phyloP scores from a whole-genome alignment of 2,329 filamentous ascomycete genomes.

The Rhinocladiella mackenziei region DNA sequence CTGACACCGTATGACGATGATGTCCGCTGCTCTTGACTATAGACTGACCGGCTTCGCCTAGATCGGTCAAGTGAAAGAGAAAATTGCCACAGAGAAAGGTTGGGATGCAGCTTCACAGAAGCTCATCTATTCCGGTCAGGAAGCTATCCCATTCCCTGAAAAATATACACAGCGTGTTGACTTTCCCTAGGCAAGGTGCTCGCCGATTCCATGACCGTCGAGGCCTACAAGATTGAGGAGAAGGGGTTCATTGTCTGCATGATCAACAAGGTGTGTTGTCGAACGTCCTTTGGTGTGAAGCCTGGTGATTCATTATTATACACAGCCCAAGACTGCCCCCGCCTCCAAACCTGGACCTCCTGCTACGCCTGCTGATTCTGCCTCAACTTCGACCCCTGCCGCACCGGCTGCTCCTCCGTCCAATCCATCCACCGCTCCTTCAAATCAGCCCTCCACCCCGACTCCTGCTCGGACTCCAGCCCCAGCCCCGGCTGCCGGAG shows the following conservation, averaged over 20 bases:
- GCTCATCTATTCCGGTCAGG: slow-evolving; percentile 92
- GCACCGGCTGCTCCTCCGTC: slow-evolving; percentile 46
- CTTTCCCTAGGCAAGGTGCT: slow-evolving; percentile 78
- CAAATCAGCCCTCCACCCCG: slow-evolving; percentile 47
- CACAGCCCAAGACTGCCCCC: slow-evolving; percentile 66
- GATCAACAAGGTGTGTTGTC: slow-evolving; percentile 86
- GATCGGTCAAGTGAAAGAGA: slow-evolving; percentile 88
- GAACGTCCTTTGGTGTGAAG: too few species aligned
- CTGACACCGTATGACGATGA: slow-evolving; percentile 64
- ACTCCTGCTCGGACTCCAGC: slow-evolving; percentile 40
- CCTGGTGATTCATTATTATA: too few species aligned
- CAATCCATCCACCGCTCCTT: slow-evolving; percentile 56
- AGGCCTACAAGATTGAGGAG: slow-evolving; percentile 97
- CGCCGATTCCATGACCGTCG: slow-evolving; percentile 94
- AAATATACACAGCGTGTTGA: too few species aligned
- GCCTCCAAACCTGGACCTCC: slow-evolving; percentile 48
- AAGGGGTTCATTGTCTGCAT: slow-evolving; percentile 99
- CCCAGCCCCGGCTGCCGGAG: slow-evolving; percentile 44
- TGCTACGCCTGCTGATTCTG: slow-evolving; percentile 49
- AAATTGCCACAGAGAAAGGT: slow-evolving; percentile 86
- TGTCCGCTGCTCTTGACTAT: neutral
- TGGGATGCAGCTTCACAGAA: slow-evolving; percentile 90
- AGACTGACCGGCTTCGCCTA: slow-evolving; percentile 40
- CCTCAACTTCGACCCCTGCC: slow-evolving; percentile 50
- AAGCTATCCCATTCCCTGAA: neutral